Evolutionary conservation across 2,329 filamentous ascomycete genomes (phyloP).

Genomic region (Daldinia sp.): DNA sequence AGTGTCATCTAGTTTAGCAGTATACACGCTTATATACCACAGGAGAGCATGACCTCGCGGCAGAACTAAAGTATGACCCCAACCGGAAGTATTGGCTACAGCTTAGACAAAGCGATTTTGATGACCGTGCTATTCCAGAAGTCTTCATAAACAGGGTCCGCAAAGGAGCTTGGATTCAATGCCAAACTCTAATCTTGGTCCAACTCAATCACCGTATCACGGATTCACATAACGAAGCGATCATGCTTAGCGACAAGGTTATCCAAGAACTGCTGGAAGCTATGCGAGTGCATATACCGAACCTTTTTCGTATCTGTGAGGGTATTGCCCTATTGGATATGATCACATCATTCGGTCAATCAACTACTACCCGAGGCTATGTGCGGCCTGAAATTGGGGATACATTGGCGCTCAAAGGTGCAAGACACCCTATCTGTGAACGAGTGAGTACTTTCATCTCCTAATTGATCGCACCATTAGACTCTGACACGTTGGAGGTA

Average conservation of each 20-base stretch:
- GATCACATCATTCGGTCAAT: conserved; percentile 80
- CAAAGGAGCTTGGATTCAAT: conserved; percentile 83
- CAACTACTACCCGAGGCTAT: conserved; percentile 72
- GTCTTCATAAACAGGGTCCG: conserved; percentile 81
- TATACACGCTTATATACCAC: neutral
- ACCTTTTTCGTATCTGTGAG: conserved; percentile 87
- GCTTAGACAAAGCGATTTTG: conserved; percentile 71
- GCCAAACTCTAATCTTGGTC: conserved; percentile 85
- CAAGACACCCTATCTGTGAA: conserved; percentile 83
- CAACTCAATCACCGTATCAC: conserved; percentile 83
- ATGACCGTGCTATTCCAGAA: conserved; percentile 69
- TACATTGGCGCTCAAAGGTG: conserved; percentile 77
- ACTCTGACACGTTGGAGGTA: conserved; percentile 56
- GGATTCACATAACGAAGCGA: conserved; percentile 85
- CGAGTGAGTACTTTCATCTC: conserved; percentile 57
- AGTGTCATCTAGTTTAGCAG: neutral
- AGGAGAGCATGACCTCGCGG: conserved; percentile 69
- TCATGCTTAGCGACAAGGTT: conserved; percentile 83
- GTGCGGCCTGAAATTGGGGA: conserved; percentile 76
- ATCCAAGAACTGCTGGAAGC: conserved; percentile 77
- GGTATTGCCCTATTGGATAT: conserved; percentile 89
- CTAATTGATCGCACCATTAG: neutral
- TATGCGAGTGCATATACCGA: conserved; percentile 78
- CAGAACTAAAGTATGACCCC: conserved; percentile 81
- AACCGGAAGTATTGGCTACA: conserved; percentile 84